These are phyloP conservation scores for Amanita rimosa DNA, from an alignment of 768 basidiomycete genomes.

Conservation along the genomic window DNA sequence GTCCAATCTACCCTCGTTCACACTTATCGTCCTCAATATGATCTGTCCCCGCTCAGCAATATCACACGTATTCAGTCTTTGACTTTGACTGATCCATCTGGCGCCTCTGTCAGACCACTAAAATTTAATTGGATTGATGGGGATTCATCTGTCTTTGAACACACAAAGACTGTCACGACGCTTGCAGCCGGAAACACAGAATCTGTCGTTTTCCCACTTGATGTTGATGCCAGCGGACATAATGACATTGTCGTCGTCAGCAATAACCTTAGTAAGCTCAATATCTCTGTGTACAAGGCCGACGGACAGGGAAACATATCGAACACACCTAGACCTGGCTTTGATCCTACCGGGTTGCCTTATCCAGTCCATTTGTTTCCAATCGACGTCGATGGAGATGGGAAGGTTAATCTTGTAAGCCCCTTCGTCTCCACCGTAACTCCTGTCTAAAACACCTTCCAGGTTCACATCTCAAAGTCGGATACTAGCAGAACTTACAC, in stretches of 20 bases:
- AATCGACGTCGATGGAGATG: no score
- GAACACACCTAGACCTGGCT: not conserved
- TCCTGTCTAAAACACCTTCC: not conserved
- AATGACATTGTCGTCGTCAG: not conserved
- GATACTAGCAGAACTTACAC: not conserved
- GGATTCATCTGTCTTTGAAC: not conserved
- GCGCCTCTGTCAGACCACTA: not conserved
- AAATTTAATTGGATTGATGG: no score
- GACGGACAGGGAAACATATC: not conserved
- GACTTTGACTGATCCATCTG: not conserved
- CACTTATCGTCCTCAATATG: not conserved
- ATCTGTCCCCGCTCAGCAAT: not conserved
- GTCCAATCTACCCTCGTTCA: not conserved
- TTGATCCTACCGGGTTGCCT: not conserved
- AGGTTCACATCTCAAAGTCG: not conserved
- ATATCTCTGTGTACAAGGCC: not conserved
- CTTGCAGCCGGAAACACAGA: no score
- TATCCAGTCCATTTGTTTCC: not conserved
- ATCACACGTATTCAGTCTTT: not conserved
- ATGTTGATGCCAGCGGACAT: not conserved
- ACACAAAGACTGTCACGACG: no score
- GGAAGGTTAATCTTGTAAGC: not conserved
- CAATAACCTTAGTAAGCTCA: not conserved
- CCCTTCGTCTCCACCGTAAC: not conserved
- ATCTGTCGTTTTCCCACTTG: not conserved